Conservation (phyloP, 2,329 filamentous ascomycete species). For the Aspergillus melleus region DNA sequence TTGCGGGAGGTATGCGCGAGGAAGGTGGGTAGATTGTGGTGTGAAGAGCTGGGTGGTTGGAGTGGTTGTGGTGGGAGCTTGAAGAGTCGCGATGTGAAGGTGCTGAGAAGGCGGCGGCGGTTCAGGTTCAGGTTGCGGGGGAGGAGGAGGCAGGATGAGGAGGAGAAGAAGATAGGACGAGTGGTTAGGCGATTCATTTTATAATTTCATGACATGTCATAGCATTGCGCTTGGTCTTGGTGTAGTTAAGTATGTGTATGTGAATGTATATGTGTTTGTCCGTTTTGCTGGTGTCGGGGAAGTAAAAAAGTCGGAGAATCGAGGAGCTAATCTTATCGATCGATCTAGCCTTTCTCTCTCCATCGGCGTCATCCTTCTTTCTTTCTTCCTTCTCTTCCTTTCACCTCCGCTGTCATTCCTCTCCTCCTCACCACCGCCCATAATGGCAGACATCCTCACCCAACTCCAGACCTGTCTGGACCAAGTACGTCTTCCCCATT, state of each 20-base stretch:
- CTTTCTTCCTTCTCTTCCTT: neutral
- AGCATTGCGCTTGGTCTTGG: neutral
- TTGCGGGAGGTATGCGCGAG: conserved; percentile 41
- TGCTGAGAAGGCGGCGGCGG: conserved; percentile 5
- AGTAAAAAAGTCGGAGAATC: neutral
- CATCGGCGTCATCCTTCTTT: neutral
- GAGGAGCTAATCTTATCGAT: conserved; percentile 5
- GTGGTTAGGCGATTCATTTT: neutral
- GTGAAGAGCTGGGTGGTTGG: conserved; percentile 34
- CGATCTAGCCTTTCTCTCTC: conserved; percentile 9
- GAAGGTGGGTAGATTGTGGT: conserved; percentile 42
- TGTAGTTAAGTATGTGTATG: too few relatives aligned
- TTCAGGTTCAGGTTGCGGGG: too few relatives aligned
- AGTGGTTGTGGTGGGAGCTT: conserved; percentile 33
- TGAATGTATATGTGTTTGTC: too few relatives aligned
- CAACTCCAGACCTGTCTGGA: conserved; percentile 53
- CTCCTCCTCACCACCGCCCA: conserved; percentile 1
- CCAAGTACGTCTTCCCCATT: conserved; percentile 34
- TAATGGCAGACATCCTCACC: conserved; percentile 49
- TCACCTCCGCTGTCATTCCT: too few relatives aligned
- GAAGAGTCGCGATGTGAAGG: conserved; percentile 38
- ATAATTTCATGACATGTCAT: neutral
- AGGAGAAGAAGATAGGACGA: conserved; percentile 5
- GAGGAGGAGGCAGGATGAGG: too few relatives aligned
- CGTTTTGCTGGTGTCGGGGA: neutral